These are phyloP conservation scores for Solanum infundibuliforme DNA, from an alignment of 257 asterid species.

Conservation along the genomic window DNA sequence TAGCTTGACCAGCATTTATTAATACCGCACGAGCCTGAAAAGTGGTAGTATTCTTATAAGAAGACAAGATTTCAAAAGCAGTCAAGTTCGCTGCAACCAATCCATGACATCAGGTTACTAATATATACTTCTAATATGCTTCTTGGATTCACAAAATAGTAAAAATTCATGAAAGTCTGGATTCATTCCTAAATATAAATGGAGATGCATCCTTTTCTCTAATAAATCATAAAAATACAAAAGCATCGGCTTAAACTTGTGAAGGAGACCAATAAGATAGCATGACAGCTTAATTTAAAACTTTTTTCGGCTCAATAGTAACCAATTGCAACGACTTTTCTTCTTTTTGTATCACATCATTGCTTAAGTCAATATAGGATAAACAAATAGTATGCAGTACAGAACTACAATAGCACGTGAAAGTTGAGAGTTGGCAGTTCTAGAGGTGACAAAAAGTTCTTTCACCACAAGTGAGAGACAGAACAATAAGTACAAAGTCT, in stretches of 20 bases:
- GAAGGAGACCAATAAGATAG: not conserved
- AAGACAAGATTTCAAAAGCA: not conserved
- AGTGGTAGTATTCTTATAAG: constrained; percentile 8
- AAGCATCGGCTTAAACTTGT: not conserved
- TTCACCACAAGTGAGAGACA: not conserved
- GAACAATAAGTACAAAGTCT: not conserved
- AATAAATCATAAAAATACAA: not conserved
- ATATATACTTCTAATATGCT: not conserved
- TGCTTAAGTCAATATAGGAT: not conserved
- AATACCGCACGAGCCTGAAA: constrained; percentile 92
- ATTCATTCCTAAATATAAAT: not conserved
- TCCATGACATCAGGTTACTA: not conserved
- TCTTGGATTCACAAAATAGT: not conserved
- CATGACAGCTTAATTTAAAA: not conserved
- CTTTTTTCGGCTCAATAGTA: not conserved
- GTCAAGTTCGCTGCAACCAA: not conserved
- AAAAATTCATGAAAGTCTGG: not conserved
- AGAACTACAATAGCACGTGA: not conserved
- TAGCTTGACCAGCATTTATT: constrained; percentile 99
- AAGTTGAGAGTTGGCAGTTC: not conserved
- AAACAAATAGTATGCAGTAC: not conserved
- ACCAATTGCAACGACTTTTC: not conserved
- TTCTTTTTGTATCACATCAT: not conserved
- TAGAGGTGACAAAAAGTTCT: not conserved
- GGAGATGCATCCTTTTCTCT: not conserved